Evolutionary conservation across 2,329 filamentous ascomycete species (phyloP).

Genomic region (Microascus cirrosus): DNA sequence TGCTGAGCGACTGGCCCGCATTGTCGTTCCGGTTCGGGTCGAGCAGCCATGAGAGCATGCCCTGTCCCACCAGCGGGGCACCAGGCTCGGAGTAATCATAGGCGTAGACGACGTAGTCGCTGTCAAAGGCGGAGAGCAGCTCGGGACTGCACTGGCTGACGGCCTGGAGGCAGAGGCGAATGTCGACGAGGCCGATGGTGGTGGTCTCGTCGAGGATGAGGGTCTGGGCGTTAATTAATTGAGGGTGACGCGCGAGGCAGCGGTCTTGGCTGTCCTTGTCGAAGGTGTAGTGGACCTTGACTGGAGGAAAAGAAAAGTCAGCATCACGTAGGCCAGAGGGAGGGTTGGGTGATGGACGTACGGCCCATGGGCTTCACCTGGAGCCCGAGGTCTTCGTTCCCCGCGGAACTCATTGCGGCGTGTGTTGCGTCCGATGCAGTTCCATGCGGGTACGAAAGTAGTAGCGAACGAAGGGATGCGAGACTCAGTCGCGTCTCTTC

Average conservation of each 20-base stretch:
- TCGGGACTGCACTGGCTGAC: conserved; percentile 75
- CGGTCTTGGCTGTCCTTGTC: conserved; percentile 80
- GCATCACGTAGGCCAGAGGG: not conserved
- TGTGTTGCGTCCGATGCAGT: not conserved
- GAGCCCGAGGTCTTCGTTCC: conserved; percentile 35
- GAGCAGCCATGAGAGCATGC: conserved; percentile 81
- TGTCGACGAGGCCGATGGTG: conserved; percentile 77
- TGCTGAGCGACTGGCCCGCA: conserved; percentile 32
- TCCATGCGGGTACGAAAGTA: not conserved
- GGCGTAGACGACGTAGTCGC: conserved; percentile 93
- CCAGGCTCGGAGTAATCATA: conserved; percentile 95
- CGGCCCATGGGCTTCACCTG: conserved; percentile 55
- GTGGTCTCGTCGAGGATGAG: conserved; percentile 68
- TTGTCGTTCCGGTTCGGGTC: conserved; percentile 15
- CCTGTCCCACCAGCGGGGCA: conserved; percentile 85
- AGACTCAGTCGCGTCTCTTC: not conserved
- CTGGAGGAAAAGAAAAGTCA: conserved; percentile 2
- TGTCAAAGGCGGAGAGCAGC: conserved; percentile 33
- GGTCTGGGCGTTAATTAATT: conserved; percentile 69
- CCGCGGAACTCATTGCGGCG: conserved; percentile 15
- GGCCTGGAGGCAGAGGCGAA: conserved; percentile 77
- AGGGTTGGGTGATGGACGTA: conserved; percentile 28
- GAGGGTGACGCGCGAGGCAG: conserved; percentile 77
- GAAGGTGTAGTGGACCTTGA: conserved; percentile 91
- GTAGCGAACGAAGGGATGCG: not conserved